Percentiles rank a stretch among this genome's conserved stretches.
phyloP scores from a whole-genome alignment of 495 filamentous ascomycete species.

The Aspergillus coremiiformis region DNA sequence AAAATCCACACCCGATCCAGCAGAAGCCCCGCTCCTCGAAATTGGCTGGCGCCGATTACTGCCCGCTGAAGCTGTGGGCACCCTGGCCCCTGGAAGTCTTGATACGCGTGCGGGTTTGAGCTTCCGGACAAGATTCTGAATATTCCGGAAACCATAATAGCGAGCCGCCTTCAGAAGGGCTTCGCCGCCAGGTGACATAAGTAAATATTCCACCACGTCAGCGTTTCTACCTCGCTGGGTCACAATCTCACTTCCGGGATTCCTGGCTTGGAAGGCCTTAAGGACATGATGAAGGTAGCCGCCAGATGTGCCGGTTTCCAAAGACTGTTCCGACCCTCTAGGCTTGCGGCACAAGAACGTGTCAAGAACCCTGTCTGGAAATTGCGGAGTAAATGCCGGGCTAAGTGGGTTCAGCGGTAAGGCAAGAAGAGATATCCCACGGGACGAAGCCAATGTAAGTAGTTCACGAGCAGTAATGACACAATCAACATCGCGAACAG shows the following conservation, averaged over 20 bases:
- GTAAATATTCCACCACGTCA: conserved; percentile 78
- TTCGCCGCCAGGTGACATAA: conserved; percentile 47
- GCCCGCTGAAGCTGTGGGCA: conserved; percentile 20
- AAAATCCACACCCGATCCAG: conserved; percentile 52
- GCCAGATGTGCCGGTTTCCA: conserved; percentile 66
- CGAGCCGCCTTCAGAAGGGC: conserved; percentile 72
- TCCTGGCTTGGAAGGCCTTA: conserved; percentile 55
- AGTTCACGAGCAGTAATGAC: conserved; percentile 94
- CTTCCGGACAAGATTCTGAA: conserved; percentile 88
- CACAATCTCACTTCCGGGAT: conserved; percentile 61
- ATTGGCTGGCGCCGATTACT: conserved; percentile 37
- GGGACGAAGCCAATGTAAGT: conserved; percentile 73
- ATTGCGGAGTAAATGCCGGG: conserved; percentile 32
- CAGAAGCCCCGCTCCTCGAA: conserved; percentile 25
- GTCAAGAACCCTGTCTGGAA: conserved; percentile 64
- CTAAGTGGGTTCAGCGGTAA: conserved; percentile 52
- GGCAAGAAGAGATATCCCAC: conserved; percentile 62
- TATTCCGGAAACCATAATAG: conserved; percentile 96
- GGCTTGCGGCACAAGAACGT: conserved; percentile 56
- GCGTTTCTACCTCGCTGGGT: conserved; percentile 74
- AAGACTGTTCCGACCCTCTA: conserved; percentile 20
- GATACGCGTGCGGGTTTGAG: conserved; percentile 71
- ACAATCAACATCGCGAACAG: conserved; percentile 86
- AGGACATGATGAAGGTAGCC: conserved; percentile 83
- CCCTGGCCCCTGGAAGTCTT: conserved; percentile 67